Evolutionary conservation across 257 asterid genomes (phyloP), one percentile per base, ranked within the genome.

Genomic region (Phtheirospermum japonicum): DNA sequence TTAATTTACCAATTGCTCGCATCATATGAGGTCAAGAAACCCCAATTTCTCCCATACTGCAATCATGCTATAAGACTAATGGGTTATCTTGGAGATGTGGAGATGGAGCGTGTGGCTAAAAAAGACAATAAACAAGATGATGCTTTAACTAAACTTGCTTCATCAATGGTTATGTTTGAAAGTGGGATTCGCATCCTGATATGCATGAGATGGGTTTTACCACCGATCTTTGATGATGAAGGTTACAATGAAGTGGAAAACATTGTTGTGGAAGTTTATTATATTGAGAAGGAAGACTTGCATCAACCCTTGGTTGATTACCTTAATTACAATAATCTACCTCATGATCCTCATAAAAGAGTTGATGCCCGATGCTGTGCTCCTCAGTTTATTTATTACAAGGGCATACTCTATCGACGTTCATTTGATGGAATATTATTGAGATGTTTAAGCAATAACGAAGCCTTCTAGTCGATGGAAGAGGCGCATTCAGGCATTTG

Each of bases 361-460:
- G 28, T 34, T 6, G 49, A 58, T 6, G 11, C 34, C n/a, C 7
- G 49, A 34, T 8, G 63, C 1, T 49, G 1, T 33, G 63, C 49
- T 3, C 3, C 48, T 16, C 49, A 49, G 10, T 58, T 58, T 6
- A 58, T 58, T 9, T 58, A 58, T 7, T 58, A n/a, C 30, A 56
- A 56, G 2, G 12, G 12, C 8, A n/a, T 33, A 30, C 45, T 31
- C n/a, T 28, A 57, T 32, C 7, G 63, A 14, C 0, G 46, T 0
- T 57, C 48, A 7, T 14, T 57, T 16, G 48, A 37, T 37, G 12
- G 45, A 2, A 10, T 37, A 10, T 37, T 37, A 4, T 37, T 37
- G 45, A 37, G 45, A 37, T 37, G 45, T 37, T 9, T 37, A 37
- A 10, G 45, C 11, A 9, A 37, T 2, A 9, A 37, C 4, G 45